These are phyloP conservation scores for Achaetomium macrosporum DNA, from an alignment of 2,329 filamentous ascomycete species.

Conservation along the genomic window DNA sequence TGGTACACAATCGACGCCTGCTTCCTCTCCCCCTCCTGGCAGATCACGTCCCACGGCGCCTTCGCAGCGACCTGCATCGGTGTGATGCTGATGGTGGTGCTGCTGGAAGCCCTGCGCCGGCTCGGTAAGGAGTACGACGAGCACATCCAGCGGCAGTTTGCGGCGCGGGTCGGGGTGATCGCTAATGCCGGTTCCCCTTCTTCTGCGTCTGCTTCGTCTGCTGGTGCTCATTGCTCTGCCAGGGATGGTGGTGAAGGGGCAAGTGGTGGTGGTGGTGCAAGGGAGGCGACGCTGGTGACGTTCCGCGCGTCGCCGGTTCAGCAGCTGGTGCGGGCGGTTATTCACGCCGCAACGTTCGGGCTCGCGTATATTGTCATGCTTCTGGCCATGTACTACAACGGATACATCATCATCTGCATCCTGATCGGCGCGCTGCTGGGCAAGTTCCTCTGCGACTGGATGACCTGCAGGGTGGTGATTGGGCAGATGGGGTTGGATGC, in stretches of 20 bases:
- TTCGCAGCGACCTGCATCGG: slow-evolving; percentile 42
- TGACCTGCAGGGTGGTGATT: slow-evolving; percentile 39
- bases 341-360: slow-evolving; percentile 38
- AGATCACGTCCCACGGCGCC: slow-evolving; percentile 34
- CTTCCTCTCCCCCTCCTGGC: slow-evolving; percentile 38
- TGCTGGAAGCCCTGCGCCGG: slow-evolving; percentile 37
- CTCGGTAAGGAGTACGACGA: slow-evolving; percentile 39
- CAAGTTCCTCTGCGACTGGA: slow-evolving; percentile 51
- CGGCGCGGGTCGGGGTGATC: slow-evolving; percentile 29
- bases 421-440: slow-evolving; percentile 44
- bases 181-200: slow-evolving; percentile 16
- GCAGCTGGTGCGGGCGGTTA: slow-evolving; percentile 35
- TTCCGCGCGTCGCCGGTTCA: slow-evolving; percentile 37
- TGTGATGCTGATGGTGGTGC: slow-evolving; percentile 35
- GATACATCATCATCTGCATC: slow-evolving; percentile 40
- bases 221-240: slow-evolving; percentile 7
- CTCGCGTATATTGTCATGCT: slow-evolving; percentile 41
- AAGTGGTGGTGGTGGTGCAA: neutral
- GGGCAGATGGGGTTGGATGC: slow-evolving; percentile 20
- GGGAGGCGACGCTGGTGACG: slow-evolving; percentile 19
- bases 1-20: slow-evolving; percentile 39
- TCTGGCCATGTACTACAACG: slow-evolving; percentile 42
- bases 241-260: neutral
- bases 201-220: slow-evolving; percentile 12
- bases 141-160: slow-evolving; percentile 36